phyloP scores from a whole-genome alignment of 2,329 filamentous ascomycete genomes.

The Sporothrix humicola region DNA sequence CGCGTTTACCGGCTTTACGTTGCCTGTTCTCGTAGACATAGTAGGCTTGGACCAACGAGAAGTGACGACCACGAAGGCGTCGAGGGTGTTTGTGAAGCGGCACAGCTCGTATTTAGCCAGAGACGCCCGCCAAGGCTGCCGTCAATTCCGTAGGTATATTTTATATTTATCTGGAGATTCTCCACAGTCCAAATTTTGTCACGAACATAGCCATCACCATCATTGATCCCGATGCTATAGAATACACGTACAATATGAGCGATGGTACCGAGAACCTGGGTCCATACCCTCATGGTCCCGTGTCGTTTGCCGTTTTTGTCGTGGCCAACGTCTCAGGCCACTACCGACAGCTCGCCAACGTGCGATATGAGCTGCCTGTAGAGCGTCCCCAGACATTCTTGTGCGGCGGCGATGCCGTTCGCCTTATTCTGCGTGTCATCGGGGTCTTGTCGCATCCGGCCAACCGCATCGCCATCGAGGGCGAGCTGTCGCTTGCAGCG shows the following conservation, averaged over 20 bases:
- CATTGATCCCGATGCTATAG: not conserved
- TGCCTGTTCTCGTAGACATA: too few species aligned
- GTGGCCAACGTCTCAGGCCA: not conserved
- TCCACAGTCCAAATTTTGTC: not conserved
- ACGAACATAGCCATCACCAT: not conserved
- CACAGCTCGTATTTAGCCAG: not conserved
- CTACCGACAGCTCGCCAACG: not conserved
- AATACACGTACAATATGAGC: constrained; percentile 5
- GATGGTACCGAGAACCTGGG: not conserved
- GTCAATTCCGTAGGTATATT: not conserved
- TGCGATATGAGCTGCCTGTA: not conserved
- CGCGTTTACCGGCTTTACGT: too few species aligned
- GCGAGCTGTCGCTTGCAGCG: not conserved
- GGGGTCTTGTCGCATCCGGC: not conserved
- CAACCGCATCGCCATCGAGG: constrained; percentile 3
- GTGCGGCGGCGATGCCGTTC: not conserved
- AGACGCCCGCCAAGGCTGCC: not conserved
- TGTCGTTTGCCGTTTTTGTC: constrained; percentile 3
- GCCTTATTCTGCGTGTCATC: not conserved
- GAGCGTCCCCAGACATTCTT: not conserved
- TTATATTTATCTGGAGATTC: not conserved
- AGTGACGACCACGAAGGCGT: too few species aligned
- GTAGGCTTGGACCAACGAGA: too few species aligned
- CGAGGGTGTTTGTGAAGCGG: too few species aligned
- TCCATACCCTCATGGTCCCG: not conserved